These are phyloP conservation scores for Colletotrichum brevisporum DNA, from an alignment of 2,329 filamentous ascomycete genomes.

Conservation along the genomic window DNA sequence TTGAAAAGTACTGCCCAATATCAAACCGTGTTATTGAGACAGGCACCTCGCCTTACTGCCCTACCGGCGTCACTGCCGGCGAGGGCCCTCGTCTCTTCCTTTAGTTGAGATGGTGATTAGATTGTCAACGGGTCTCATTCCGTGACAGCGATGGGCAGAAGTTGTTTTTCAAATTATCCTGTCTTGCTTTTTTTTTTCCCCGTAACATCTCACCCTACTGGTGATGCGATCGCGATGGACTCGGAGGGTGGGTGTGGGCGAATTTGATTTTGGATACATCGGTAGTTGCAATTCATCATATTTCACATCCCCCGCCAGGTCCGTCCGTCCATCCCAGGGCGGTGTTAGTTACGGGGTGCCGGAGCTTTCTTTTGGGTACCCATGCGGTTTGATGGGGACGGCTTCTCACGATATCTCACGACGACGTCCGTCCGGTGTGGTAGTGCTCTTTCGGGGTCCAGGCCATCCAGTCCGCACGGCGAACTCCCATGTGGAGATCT, in stretches of 20 bases:
- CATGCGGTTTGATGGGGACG: too few relatives aligned
- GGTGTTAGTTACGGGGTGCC: too few relatives aligned
- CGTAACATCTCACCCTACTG: background rate
- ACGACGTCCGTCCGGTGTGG: too few relatives aligned
- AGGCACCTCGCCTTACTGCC: conserved; percentile 7
- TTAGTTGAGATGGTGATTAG: background rate
- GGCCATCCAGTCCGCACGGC: background rate
- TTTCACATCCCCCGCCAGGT: too few relatives aligned
- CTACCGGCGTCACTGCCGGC: conserved; percentile 2
- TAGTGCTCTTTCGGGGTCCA: background rate
- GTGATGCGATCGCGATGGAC: too few relatives aligned
- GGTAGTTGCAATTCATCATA: too few relatives aligned
- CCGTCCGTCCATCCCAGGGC: too few relatives aligned
- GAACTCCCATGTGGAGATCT: conserved; percentile 7
- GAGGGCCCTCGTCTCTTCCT: background rate
- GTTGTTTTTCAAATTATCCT: background rate
- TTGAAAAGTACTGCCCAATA: background rate
- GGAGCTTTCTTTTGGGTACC: too few relatives aligned
- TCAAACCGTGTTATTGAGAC: background rate
- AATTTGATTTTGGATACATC: too few relatives aligned
- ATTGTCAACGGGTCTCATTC: background rate
- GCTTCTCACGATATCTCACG: too few relatives aligned
- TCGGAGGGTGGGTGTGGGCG: too few relatives aligned
- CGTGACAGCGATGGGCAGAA: too few relatives aligned
- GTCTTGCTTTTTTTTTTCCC: background rate